Evolutionary conservation across 169 alveolate species (phyloP), one percentile per base, ranked within the genome.

Genomic region (Cardiosporidium cionae): DNA sequence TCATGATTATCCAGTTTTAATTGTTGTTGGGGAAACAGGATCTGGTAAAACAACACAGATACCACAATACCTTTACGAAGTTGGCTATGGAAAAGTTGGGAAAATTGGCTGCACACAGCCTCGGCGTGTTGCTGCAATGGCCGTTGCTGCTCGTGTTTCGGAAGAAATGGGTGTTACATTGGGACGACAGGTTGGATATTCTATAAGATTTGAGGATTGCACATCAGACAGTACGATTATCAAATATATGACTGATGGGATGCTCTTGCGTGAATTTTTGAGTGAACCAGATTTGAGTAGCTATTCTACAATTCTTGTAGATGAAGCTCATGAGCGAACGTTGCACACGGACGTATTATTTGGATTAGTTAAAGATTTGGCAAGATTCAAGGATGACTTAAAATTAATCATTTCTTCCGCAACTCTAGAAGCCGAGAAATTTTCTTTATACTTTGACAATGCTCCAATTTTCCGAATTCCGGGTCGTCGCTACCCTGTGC

Each of bases 321-420:
- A 98, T 89, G 99, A 98, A 86, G 99, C 99, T 9, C 99, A 98
- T 84, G 99, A 98, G 88, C 93, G 99, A 79, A 96, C 99, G 7
- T 89, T 98, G 29, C 97, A 94, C 79, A 98, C 99, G 5, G 99
- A 98, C 92, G 92, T 98, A 25, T 91, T 98, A 67, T 96, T 97
- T 77, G 98, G 98, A 0, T 87, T 98, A 63, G 91, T 95, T 32
- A 98, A 98, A 83, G 98, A 96, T 86, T 82, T 96, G 63, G 80
- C 86, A 58, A 68, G 89, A 72, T 85, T 70, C 25, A 16, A 76
- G 52, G 84, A 93, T 34, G 93, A 92, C 80, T 86, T 93, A 77
- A 84, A 89, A 84, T 81, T 94, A 64, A 89, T 94, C 72, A 90
- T 94, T 67, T 88, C 96, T 29, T 92, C 97, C 0, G 84, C 99